Conservation (phyloP, 768 basidiomycete genomes). For the Suillus ampliporus region DNA sequence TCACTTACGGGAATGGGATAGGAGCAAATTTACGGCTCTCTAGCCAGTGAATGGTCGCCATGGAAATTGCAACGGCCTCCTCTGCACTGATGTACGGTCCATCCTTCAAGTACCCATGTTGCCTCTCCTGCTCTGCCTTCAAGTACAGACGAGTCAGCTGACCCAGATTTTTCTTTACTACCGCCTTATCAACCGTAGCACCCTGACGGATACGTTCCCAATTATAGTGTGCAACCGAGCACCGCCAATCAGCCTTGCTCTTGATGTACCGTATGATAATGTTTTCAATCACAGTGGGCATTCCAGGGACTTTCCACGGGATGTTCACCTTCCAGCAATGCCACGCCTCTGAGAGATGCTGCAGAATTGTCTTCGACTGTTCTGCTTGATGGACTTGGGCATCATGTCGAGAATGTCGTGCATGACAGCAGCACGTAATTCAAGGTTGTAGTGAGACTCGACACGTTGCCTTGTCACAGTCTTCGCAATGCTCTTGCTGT, state of each 20-base stretch:
- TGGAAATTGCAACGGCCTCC: slow-evolving; percentile 98
- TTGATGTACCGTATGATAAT: slow-evolving; percentile 99
- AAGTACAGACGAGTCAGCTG: slow-evolving; percentile 96
- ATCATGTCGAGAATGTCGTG: slow-evolving; percentile 99
- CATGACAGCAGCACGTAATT: slow-evolving; percentile 98
- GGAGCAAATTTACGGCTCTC: slow-evolving; percentile 98
- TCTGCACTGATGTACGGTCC: slow-evolving; percentile 99
- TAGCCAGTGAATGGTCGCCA: slow-evolving; percentile 98
- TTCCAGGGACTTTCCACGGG: slow-evolving; percentile 99
- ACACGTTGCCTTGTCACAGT: slow-evolving; percentile 99
- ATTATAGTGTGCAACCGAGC: slow-evolving; percentile 96
- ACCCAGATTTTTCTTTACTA: slow-evolving; percentile 98
- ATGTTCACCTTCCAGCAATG: slow-evolving; percentile 97
- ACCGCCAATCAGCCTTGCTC: slow-evolving; percentile 99
- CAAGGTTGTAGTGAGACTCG: slow-evolving; percentile 97
- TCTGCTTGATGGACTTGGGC: slow-evolving; percentile 99
- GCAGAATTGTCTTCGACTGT: slow-evolving; percentile 99
- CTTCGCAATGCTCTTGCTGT: slow-evolving; percentile 95
- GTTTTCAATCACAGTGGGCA: slow-evolving; percentile 99
- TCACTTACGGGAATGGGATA: slow-evolving; percentile 91
- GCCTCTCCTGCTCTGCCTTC: slow-evolving; percentile 98
- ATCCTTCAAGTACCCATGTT: slow-evolving; percentile 98
- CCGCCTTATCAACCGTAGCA: slow-evolving; percentile 97
- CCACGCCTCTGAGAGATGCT: slow-evolving; percentile 98
- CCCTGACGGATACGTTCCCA: slow-evolving; percentile 97